Evolutionary conservation across 83 land plant species (phyloP), one percentile per base, ranked within the genome.

Genomic region (Picea abies): DNA sequence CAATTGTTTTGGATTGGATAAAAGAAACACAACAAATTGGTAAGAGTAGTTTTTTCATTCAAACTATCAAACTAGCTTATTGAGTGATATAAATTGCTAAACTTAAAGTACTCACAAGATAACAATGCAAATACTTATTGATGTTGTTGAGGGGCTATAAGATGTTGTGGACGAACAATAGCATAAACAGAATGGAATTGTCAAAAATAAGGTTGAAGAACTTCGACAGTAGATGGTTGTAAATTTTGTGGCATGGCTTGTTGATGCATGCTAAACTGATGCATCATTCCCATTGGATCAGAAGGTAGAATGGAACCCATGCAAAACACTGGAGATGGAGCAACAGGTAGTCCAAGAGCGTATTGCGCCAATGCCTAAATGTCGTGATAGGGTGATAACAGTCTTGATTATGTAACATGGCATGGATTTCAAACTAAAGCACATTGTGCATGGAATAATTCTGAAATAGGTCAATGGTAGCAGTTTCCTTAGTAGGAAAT

Each of bases 261-360:
- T 66, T 90, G 92, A 82, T 88, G 92, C 85, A 88, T 81, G 7
- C 89, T 66, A 82, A 80, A 88, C 17, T 89, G 88, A 84, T 92
- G 94, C 80, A 88, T 29, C 52, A 88, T 73, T 75, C 90, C 32
- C 79, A 88, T 56, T 67, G 87, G 92, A 22, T 86, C 92, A 82
- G 89, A 81, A 61, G 90, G 84, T 73, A 84, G 80, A 78, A 87
- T 86, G 58, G 84, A 23, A 65, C 78, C 80, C 83, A 85, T 80
- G 56, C 92, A 92, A 82, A 87, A 73, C 2, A 92, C 8, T 22
- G 92, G 86, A 65, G 90, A 65, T 76, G 89, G 89, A 56, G 87
- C 63, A 80, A 90, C 66, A 77, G 89, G 79, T 67, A 85, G 80
- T 63, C 85, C 86, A 63, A 85, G 76, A 60, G 81, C 84, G 81